Evolutionary conservation across 169 alveolate genomes (phyloP), one percentile per base, ranked within the genome.

Genomic region (Eimeria brunetti): DNA sequence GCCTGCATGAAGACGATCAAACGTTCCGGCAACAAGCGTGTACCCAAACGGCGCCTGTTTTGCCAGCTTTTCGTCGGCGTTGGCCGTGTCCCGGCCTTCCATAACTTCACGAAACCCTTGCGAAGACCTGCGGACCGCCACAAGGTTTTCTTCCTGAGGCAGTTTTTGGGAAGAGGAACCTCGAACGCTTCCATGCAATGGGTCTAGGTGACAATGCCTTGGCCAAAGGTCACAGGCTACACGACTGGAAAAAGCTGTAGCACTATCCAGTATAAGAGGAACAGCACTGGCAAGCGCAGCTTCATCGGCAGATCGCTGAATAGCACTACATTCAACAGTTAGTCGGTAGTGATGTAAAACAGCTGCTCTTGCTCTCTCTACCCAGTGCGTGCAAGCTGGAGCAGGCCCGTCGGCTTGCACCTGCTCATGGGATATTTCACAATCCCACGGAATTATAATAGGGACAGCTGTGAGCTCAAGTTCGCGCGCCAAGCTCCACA

Each of bases 1-100:
- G 16, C 97, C 97, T 12, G 97, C 97, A 67, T 96, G 97, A n/a
- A 96, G 95, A 20, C 96, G 95, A 80, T 96, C 97, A 56, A 96
- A 96, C 41, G 97, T 95, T 22, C 97, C 97, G 30, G 97, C 97
- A 75, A 94, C 96, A 41, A 96, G 71, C 41, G 97, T 76, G 27
- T 95, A 91, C 49, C 91, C 76, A 46, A 96, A 81, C 6, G 89
- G 90, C 46, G 67, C 67, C 9, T 53, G 30, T 60, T 49, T 30
- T 12, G 18, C 4, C 76, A 41, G 58, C 22, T 38, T 14, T 5
- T 4, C 56, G 33, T 36, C 30, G 11, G 51, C 30, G 16, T 20
- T 38, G 2, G 53, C 53, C 5, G 30, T 73, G 83, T 73, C 83
- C 22, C 51, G 18, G 30, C 53, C 30, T 4, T 56, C 20, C 2